Conservation (phyloP, 176 grass and related monocot species). For the Leersia perrieri region DNA sequence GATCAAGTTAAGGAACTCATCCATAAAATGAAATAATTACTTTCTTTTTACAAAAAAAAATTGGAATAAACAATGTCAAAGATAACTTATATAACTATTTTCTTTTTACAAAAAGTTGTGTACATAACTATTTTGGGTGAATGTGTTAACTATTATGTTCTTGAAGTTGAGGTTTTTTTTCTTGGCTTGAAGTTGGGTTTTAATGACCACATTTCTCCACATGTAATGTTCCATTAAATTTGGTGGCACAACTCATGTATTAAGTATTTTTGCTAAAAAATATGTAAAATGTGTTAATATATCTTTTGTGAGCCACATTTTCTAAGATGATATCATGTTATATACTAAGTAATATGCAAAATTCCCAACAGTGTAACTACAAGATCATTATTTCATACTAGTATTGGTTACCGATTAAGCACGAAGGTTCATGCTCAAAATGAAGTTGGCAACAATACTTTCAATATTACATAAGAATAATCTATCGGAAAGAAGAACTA, state of each 20-base stretch:
- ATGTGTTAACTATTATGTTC: neutral
- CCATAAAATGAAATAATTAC: neutral
- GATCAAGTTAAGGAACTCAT: neutral
- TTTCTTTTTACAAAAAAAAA: too few relatives aligned
- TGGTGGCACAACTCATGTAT: neutral
- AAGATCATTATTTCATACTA: neutral
- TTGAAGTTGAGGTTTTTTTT: too few relatives aligned
- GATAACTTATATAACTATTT: neutral
- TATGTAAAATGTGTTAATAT: too few relatives aligned
- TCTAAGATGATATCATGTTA: neutral
- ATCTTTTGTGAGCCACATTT: neutral
- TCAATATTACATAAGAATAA: neutral
- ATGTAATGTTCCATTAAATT: neutral
- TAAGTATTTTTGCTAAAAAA: neutral
- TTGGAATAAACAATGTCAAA: neutral
- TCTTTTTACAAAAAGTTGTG: too few relatives aligned
- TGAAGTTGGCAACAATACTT: neutral
- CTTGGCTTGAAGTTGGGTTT: neutral
- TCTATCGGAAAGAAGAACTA: neutral
- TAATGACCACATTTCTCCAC: neutral
- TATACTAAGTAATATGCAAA: neutral
- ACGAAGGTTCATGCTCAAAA: neutral
- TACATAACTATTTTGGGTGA: neutral
- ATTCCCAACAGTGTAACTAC: neutral
- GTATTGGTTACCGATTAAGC: neutral